Percentiles rank a stretch among this genome's conserved stretches.
Conservation (phyloP, 1,284 basidiomycete species). For the Veloboletus limbatus region DNA sequence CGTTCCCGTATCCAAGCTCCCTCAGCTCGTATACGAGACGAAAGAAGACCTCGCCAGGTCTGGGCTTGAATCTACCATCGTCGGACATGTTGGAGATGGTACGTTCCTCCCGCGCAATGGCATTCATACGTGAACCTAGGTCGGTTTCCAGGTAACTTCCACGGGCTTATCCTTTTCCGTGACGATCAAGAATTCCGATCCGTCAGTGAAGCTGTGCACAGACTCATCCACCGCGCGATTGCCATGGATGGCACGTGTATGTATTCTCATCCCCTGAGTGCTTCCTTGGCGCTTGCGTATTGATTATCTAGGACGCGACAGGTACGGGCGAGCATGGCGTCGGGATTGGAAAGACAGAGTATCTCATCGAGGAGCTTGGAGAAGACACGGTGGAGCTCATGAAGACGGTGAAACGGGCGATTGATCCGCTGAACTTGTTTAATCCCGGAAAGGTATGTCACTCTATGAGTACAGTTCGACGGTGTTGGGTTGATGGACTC, state of each 20-base stretch:
- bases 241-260: slow-evolving; percentile 71
- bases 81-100: slow-evolving; percentile 88
- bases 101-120: slow-evolving; percentile 33
- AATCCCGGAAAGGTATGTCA: slow-evolving; percentile 73
- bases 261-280: slow-evolving; percentile 19
- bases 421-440: slow-evolving; percentile 76
- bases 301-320: slow-evolving; percentile 21
- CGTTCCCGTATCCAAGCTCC: slow-evolving; percentile 74
- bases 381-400: slow-evolving; percentile 75
- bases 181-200: slow-evolving; percentile 55
- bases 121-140: slow-evolving; percentile 17
- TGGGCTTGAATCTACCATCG: slow-evolving; percentile 68
- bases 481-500: slow-evolving; percentile 3
- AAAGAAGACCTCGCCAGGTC: slow-evolving; percentile 68
- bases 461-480: background rate
- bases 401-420: slow-evolving; percentile 70
- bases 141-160: slow-evolving; percentile 52
- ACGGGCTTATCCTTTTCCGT: slow-evolving; percentile 66
- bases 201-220: slow-evolving; percentile 61
- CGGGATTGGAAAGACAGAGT: slow-evolving; percentile 76
- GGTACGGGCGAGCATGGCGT: slow-evolving; percentile 71
- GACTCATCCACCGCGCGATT: slow-evolving; percentile 65
- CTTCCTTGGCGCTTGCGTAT: background rate
- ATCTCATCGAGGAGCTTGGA: slow-evolving; percentile 73
- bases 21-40: slow-evolving; percentile 69